Evolutionary conservation across 2,329 filamentous ascomycete genomes (phyloP).

Genomic region (Waltergamsia citrina): DNA sequence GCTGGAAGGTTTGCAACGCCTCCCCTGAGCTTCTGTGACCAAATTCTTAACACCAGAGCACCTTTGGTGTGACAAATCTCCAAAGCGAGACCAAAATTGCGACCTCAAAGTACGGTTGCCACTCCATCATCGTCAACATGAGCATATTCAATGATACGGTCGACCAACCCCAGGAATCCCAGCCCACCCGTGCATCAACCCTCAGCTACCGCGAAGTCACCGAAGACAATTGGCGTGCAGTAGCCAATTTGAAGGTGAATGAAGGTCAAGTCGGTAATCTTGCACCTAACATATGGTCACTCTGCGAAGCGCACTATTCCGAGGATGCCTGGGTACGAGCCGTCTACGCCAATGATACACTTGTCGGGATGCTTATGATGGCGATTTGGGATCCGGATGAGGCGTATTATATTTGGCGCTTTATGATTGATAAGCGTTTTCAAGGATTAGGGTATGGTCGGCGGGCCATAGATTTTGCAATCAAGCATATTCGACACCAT

Average conservation of each 20-base stretch:
- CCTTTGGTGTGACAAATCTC: no score
- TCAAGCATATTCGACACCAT: constrained; percentile 1
- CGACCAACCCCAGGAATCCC: no score
- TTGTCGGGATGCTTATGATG: constrained; percentile 7
- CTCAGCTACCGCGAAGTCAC: constrained; percentile 5
- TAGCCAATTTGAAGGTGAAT: constrained; percentile 4
- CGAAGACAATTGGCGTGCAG: constrained; percentile 6
- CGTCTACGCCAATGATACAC: constrained; percentile 6
- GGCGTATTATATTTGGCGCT: constrained; percentile 6
- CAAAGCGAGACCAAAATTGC: no score
- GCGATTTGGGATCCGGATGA: constrained; percentile 5
- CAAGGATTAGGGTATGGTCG: constrained; percentile 4
- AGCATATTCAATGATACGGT: no score
- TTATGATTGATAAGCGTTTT: constrained; percentile 6
- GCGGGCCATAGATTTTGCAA: constrained; percentile 1
- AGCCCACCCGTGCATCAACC: no score
- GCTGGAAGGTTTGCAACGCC: no score
- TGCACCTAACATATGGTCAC: constrained; percentile 4
- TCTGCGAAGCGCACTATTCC: constrained; percentile 6
- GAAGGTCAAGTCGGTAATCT: constrained; percentile 6
- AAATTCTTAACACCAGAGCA: no score
- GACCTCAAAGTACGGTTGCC: no score
- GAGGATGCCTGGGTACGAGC: constrained; percentile 7
- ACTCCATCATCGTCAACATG: no score
- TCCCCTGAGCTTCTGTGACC: no score